These are phyloP conservation scores for Metschnikowia shivogae DNA, from an alignment of 805 yeast species.

Conservation along the genomic window DNA sequence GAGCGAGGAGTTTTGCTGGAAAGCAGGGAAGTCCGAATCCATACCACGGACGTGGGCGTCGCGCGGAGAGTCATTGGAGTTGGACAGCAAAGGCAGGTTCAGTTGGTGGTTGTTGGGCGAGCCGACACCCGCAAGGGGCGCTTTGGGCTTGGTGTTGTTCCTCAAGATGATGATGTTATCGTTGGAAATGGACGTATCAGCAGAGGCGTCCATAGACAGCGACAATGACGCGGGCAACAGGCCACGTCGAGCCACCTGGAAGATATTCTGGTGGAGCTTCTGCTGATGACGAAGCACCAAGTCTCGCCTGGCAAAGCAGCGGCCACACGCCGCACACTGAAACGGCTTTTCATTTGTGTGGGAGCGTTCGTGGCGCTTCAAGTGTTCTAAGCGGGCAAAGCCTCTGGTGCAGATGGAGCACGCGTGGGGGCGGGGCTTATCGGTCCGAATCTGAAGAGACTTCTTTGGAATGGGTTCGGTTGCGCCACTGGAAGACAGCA, in stretches of 20 bases:
- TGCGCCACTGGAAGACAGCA: slow-evolving; percentile 10
- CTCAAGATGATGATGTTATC: slow-evolving; percentile 50
- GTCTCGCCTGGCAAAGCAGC: slow-evolving; percentile 91
- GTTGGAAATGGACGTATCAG: slow-evolving; percentile 19
- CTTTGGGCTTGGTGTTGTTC: slow-evolving; percentile 49
- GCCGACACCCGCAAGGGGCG: slow-evolving; percentile 38
- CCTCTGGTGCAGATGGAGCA: slow-evolving; percentile 91
- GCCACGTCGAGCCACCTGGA: slow-evolving; percentile 15
- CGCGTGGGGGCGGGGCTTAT: slow-evolving; percentile 90
- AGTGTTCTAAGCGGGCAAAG: slow-evolving; percentile 91
- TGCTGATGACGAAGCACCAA: slow-evolving; percentile 90
- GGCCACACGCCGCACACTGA: slow-evolving; percentile 93
- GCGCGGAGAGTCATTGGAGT: slow-evolving; percentile 7
- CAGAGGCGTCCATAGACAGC: slow-evolving; percentile 4
- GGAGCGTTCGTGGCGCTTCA: slow-evolving; percentile 88
- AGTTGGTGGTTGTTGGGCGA: slow-evolving; percentile 1
- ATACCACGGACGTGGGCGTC: not conserved
- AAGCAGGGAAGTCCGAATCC: not conserved
- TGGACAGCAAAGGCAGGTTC: slow-evolving; percentile 14
- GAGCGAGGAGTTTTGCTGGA: not conserved
- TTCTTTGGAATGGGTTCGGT: slow-evolving; percentile 80
- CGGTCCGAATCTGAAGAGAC: slow-evolving; percentile 78
- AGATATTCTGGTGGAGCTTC: slow-evolving; percentile 57
- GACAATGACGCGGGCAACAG: slow-evolving; percentile 14
- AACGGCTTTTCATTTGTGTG: slow-evolving; percentile 86